Conservation (phyloP, 192 early-diverging fungal species). For the Backusella westeae region DNA sequence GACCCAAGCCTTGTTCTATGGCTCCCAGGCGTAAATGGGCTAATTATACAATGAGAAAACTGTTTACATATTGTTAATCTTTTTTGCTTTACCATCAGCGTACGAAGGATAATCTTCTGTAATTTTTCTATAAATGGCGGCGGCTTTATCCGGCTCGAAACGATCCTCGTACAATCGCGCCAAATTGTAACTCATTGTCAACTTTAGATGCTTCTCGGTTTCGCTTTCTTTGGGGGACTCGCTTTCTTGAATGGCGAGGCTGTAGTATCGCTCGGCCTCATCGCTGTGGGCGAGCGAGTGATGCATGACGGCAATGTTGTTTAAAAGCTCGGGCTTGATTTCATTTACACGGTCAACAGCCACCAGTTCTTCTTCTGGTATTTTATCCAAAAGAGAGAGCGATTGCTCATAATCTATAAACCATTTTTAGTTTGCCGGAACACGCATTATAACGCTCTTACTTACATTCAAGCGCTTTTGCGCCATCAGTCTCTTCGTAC, state of each 20-base stretch:
- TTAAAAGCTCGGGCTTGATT: conserved; percentile 65
- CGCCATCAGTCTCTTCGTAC: conserved; percentile 50
- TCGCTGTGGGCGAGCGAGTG: conserved; percentile 50
- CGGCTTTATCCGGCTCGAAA: conserved; percentile 55
- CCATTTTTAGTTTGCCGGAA: no score
- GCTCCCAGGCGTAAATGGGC: conserved; percentile 77
- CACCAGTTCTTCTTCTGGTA: conserved; percentile 12
- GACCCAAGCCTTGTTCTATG: conserved; percentile 53
- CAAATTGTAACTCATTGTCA: conserved; percentile 76
- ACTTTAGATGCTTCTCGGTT: conserved; percentile 31
- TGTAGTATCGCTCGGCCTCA: conserved; percentile 44
- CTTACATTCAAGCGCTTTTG: conserved; percentile 28
- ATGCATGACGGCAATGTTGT: conserved; percentile 82
- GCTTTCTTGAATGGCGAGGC: conserved; percentile 42
- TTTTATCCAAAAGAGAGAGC: conserved; percentile 11
- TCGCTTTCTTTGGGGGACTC: conserved; percentile 26
- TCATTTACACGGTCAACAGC: conserved; percentile 18
- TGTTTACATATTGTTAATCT: background rate
- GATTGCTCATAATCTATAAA: conserved; percentile 32
- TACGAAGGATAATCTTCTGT: conserved; percentile 66
- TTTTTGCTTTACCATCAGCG: conserved; percentile 53
- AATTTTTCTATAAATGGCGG: conserved; percentile 63
- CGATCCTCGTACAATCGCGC: conserved; percentile 66
- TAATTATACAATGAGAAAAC: conserved; percentile 22
- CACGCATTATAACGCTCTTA: background rate